A percentile compares a stretch with the other conserved stretches of the same genome.
Evolutionary conservation across 1,284 basidiomycete genomes (phyloP).

Genomic region (Puccinia polysora): DNA sequence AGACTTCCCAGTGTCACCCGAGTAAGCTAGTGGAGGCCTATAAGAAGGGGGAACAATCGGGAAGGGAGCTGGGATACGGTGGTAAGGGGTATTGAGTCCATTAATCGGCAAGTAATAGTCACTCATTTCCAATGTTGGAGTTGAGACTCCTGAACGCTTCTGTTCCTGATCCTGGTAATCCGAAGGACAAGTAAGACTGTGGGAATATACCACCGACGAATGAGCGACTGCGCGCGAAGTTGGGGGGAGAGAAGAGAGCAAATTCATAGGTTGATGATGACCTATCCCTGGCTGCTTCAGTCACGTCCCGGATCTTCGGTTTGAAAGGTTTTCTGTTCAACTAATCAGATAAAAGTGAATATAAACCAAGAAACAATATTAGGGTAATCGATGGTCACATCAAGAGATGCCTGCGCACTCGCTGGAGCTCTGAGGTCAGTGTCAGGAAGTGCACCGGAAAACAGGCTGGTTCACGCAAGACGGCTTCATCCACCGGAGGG

Average conservation of each 20-base stretch:
- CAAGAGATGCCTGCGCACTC: too few relatives aligned
- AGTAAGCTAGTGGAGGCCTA: not conserved
- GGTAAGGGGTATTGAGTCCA: slow-evolving; percentile 8
- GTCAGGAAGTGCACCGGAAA: too few relatives aligned
- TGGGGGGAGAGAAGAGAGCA: slow-evolving; percentile 6
- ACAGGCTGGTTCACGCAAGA: too few relatives aligned
- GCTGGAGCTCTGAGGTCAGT: too few relatives aligned
- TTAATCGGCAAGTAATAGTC: slow-evolving; percentile 16
- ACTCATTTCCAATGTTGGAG: slow-evolving; percentile 11
- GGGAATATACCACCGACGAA: not conserved
- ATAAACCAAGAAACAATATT: too few relatives aligned
- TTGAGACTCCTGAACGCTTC: slow-evolving; percentile 12
- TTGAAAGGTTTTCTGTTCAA: not conserved
- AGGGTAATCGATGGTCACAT: too few relatives aligned
- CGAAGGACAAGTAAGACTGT: slow-evolving; percentile 3
- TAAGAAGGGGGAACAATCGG: not conserved
- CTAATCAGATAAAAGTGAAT: too few relatives aligned
- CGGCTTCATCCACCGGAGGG: too few relatives aligned
- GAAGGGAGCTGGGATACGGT: slow-evolving; percentile 2
- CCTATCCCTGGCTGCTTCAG: slow-evolving; percentile 3
- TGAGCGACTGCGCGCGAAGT: slow-evolving; percentile 12
- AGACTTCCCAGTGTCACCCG: not conserved
- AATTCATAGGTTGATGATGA: not conserved
- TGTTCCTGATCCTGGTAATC: slow-evolving; percentile 8
- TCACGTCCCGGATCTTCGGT: not conserved